Percentiles rank a stretch among this genome's conserved stretches.
Conservation (phyloP, 1,139 yeast species). For the Nematodospora anomalae region DNA sequence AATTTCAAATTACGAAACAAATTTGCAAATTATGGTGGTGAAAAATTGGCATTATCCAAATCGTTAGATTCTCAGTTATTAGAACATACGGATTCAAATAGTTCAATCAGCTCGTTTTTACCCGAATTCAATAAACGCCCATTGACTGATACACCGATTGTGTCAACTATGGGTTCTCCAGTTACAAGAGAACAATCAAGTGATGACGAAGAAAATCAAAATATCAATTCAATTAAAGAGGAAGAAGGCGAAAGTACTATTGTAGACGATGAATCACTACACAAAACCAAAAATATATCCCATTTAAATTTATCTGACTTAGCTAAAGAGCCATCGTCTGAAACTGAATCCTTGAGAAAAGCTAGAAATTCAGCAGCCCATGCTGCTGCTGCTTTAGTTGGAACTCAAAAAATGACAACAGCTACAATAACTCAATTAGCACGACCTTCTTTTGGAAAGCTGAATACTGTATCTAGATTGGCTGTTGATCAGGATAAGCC, state of each 20-base stretch:
- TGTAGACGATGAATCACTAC: constrained; percentile 11
- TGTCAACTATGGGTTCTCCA: constrained; percentile 57
- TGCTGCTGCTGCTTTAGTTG: constrained; percentile 11
- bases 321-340: constrained; percentile 15
- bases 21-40: constrained; percentile 17
- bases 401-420: constrained; percentile 6
- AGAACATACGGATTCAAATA: constrained; percentile 20
- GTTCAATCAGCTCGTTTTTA: constrained; percentile 22
- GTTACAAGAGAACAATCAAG: constrained; percentile 32
- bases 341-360: constrained; percentile 9
- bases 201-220: constrained; percentile 19
- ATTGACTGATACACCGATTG: constrained; percentile 68
- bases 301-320: constrained; percentile 43
- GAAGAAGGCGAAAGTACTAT: constrained; percentile 5
- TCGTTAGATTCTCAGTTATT: constrained; percentile 31
- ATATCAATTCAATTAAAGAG: constrained; percentile 5
- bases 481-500: constrained; percentile 9
- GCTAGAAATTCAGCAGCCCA: constrained; percentile 13
- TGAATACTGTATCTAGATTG: not conserved
- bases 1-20: not conserved
- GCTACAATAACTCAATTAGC: constrained; percentile 1
- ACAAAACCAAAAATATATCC: constrained; percentile 39
- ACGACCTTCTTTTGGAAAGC: constrained; percentile 3
- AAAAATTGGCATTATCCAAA: constrained; percentile 23
- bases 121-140: constrained; percentile 72